Percentiles rank a stretch among this genome's conserved stretches.
phyloP scores from a whole-genome alignment of 495 filamentous ascomycete genomes.

The Haplographium delicatum region DNA sequence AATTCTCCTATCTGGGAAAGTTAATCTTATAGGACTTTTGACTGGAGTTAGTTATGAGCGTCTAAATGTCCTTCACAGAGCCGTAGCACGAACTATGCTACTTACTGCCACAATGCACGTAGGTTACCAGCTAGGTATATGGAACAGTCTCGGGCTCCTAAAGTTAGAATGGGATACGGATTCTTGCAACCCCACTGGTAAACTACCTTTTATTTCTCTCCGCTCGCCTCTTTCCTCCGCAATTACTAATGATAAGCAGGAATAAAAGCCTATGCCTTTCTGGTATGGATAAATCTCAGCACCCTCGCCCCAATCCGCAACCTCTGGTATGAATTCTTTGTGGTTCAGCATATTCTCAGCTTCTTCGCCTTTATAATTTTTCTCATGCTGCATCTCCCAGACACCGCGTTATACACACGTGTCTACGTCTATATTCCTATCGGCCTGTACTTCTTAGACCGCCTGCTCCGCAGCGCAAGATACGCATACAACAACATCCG shows the following conservation, averaged over 20 bases:
- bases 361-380: conserved; percentile 60
- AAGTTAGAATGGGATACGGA: conserved; percentile 27
- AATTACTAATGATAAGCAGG: conserved; percentile 53
- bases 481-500: conserved; percentile 61
- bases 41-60: conserved; percentile 66
- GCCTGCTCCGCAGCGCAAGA: conserved; percentile 44
- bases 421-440: conserved; percentile 65
- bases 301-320: conserved; percentile 63
- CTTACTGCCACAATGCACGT: conserved; percentile 71
- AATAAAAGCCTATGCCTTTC: conserved; percentile 64
- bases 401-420: conserved; percentile 34
- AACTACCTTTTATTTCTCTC: conserved; percentile 47
- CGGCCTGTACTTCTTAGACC: conserved; percentile 65
- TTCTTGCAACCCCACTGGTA: conserved; percentile 47
- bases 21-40: conserved; percentile 64
- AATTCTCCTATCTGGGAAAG: conserved; percentile 69
- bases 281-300: conserved; percentile 66
- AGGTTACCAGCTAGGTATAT: conserved; percentile 62
- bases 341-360: conserved; percentile 69
- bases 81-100: conserved; percentile 68
- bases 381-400: conserved; percentile 59
- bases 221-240: conserved; percentile 26
- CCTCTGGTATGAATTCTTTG: conserved; percentile 72
- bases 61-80: conserved; percentile 78
- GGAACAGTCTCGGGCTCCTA: conserved; percentile 56